Base-by-base conservation (phyloP, 1,139 yeast species). In the Keqinozyma sinolaborantium region DNA sequence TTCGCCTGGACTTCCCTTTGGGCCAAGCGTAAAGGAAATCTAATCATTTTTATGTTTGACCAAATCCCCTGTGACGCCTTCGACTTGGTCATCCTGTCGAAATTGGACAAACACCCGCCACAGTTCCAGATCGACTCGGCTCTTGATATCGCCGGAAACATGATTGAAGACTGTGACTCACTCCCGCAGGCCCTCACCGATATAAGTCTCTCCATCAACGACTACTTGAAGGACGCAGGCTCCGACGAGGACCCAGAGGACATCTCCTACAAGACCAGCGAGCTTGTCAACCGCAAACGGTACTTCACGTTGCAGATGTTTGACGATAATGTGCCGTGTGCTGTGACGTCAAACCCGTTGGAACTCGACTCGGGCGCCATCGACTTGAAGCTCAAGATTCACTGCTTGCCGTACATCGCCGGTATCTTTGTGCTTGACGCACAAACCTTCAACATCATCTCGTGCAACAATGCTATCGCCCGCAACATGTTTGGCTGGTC, bases 41-140 rank as follows among this genome's bases (percentile, higher is more conserved):
- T 84, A 38, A 72, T 88, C 32, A 83, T 87, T 28, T 81, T 94
- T 64, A 87, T 86, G 64, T 80, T 90, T 52, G 95, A 88, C 47
- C 95, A 86, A 51, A 84, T 86, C 21, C 84, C 86, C 1, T 83
- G 94, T 53, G 94, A 84, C 55, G 82, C 84, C 4, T 73, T 84
- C 39, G 86, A 81, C 47, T 58, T 85, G 7, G 62, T 73, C 13
- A 59, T 79, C 21, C 67, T 63, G 53, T 53, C 62, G 23, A 50
- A 47, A n/a, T 45, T 42, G 13, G 55, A 24, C 2, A 33, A 33
- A 14, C 15, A 5, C 8, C 16, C 4, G 12, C 19, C 26, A 2
- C 39, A 26, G 4, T 65, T 60, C 37, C 34, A 39, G 2, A 58
- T 76, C 16, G 59, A 54, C 16, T 56, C 70, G 2, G 50, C 64